phyloP scores from a whole-genome alignment of 129 eudicot genomes.

The Pulicaria dysenterica region DNA sequence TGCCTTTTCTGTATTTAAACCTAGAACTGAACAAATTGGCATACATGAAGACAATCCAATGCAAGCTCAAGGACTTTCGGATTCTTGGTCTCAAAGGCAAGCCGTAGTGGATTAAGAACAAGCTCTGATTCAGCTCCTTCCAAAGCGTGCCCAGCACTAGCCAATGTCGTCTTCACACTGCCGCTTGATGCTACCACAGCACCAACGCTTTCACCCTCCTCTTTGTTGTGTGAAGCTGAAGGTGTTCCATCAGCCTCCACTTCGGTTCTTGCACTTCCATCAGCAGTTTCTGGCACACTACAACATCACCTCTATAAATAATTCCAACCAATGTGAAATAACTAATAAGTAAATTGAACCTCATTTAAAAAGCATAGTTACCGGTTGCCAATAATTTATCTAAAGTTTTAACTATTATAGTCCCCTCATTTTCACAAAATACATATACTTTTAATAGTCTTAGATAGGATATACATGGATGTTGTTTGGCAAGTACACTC shows the following conservation, averaged over 20 bases:
- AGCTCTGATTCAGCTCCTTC: slow-evolving; percentile 88
- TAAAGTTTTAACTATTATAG: too few species aligned
- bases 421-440: too few species aligned
- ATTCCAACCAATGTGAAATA: too few species aligned
- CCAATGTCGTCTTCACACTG: slow-evolving; percentile 61
- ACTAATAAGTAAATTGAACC: too few species aligned
- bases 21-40: slow-evolving; percentile 37
- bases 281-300: slow-evolving; percentile 56
- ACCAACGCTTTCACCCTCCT: slow-evolving; percentile 46
- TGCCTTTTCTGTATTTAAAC: slow-evolving; percentile 14
- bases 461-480: too few species aligned
- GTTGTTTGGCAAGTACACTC: too few species aligned
- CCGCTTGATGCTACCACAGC: slow-evolving; percentile 38
- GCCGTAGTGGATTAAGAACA: slow-evolving; percentile 82
- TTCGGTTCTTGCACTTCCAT: slow-evolving; percentile 47
- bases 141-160: slow-evolving; percentile 82
- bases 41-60: slow-evolving; percentile 97
- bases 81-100: slow-evolving; percentile 94
- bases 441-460: too few species aligned
- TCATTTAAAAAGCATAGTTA: too few species aligned
- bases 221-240: slow-evolving; percentile 39
- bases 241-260: slow-evolving; percentile 45
- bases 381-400: too few species aligned
- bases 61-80: slow-evolving; percentile 82
- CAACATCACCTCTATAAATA: not conserved